Conservation (phyloP, 768 basidiomycete species). For the Leccinum pellstonianum region DNA sequence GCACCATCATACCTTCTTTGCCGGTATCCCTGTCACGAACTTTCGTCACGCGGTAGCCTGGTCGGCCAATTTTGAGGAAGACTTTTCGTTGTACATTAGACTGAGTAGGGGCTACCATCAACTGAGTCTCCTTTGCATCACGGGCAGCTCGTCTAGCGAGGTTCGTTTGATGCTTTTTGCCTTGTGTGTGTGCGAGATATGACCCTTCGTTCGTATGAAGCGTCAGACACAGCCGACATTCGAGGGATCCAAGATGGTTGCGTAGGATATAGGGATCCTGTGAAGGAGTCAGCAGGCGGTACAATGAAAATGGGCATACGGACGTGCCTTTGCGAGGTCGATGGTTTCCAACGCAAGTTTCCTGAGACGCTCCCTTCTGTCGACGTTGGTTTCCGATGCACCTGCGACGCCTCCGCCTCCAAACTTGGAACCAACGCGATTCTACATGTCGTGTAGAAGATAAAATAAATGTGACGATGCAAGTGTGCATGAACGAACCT, state of each 20-base stretch:
- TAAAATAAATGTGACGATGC: not conserved
- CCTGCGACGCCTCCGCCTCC: slow-evolving; percentile 96
- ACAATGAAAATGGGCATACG: not conserved
- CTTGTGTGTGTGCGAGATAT: slow-evolving; percentile 98
- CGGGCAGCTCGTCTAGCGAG: slow-evolving; percentile 95
- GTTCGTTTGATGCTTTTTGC: slow-evolving; percentile 99
- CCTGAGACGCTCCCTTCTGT: slow-evolving; percentile 88
- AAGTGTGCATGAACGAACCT: slow-evolving; percentile 42
- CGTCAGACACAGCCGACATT: slow-evolving; percentile 96
- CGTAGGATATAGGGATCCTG: slow-evolving; percentile 98
- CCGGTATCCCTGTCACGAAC: slow-evolving; percentile 88
- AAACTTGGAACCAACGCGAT: slow-evolving; percentile 94
- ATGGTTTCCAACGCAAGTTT: slow-evolving; percentile 98
- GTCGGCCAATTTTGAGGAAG: slow-evolving; percentile 95
- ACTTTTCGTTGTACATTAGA: slow-evolving; percentile 84
- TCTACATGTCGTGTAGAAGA: slow-evolving; percentile 45
- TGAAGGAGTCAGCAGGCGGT: slow-evolving; percentile 11
- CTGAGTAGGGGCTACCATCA: slow-evolving; percentile 85
- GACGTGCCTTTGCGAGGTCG: slow-evolving; percentile 87
- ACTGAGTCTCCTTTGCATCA: slow-evolving; percentile 90
- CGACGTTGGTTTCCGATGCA: slow-evolving; percentile 92
- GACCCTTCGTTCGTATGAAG: slow-evolving; percentile 99
- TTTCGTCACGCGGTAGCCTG: slow-evolving; percentile 95
- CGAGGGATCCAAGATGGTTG: slow-evolving; percentile 96
- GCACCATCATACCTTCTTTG: slow-evolving; percentile 96